Percentiles rank a stretch among this genome's conserved stretches.
phyloP scores from a whole-genome alignment of 176 grass and related monocot genomes.

The Bromus sterilis region DNA sequence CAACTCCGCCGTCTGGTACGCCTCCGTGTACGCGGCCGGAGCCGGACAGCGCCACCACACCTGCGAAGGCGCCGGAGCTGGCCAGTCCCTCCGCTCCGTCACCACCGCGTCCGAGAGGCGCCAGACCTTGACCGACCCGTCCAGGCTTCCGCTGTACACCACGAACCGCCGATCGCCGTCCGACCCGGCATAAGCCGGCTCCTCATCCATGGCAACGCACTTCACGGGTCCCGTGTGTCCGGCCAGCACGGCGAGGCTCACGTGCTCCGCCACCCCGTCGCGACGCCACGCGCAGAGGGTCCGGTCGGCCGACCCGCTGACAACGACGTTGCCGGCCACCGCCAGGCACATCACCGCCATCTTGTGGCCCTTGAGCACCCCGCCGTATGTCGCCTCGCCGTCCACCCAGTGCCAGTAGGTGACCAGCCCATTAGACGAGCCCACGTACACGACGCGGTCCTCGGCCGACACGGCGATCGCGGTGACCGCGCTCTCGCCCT shows the following conservation, averaged over 20 bases:
- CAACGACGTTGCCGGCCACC: slow-evolving; percentile 33
- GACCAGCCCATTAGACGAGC: slow-evolving; percentile 56
- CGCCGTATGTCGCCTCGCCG: neutral
- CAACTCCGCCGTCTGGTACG: neutral
- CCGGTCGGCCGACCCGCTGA: slow-evolving; percentile 56
- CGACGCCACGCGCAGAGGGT: slow-evolving; percentile 57
- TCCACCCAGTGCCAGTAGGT: slow-evolving; percentile 37
- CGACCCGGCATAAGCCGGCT: neutral
- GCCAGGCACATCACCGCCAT: slow-evolving; percentile 60
- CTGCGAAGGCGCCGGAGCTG: too few species aligned
- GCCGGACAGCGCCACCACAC: neutral
- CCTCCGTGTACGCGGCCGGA: neutral
- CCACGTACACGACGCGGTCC: slow-evolving; percentile 45
- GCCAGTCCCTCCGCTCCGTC: too few species aligned
- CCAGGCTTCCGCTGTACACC: slow-evolving; percentile 47
- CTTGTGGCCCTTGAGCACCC: slow-evolving; percentile 25
- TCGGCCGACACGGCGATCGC: slow-evolving; percentile 36
- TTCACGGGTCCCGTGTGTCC: slow-evolving; percentile 56
- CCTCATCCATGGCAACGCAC: slow-evolving; percentile 57
- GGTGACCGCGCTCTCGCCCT: slow-evolving; percentile 55
- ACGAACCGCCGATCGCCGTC: slow-evolving; percentile 22
- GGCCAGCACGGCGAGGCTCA: neutral
- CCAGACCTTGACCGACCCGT: slow-evolving; percentile 23
- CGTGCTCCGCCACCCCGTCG: slow-evolving; percentile 11
- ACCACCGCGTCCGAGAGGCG: neutral